Base-by-base conservation (phyloP, 2,329 filamentous ascomycete species). In the Penicillium rolfsii region DNA sequence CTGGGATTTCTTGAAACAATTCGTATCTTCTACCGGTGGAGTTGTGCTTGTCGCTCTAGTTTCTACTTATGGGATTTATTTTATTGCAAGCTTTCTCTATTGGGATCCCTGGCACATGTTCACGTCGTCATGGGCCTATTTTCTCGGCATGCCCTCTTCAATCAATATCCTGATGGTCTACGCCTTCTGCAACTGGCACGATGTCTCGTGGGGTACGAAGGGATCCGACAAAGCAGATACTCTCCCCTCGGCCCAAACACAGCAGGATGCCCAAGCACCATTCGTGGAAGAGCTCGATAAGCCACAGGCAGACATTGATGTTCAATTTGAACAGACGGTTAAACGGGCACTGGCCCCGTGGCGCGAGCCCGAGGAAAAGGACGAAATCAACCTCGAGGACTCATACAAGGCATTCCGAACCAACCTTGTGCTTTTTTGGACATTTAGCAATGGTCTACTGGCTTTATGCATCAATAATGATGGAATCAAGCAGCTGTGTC, bases 31-130 rank as follows among this genome's bases (percentile, higher is more conserved):
- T 1, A 83, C 83, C 19, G 88, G 87, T 67, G 88, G 92, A 79
- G 92, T 97, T 74, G 96, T 98, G 74, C 85, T 98, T 66, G 88
- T 98, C 65, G 93, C 94, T 6, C 82, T 98, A 64, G 86, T 93
- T 62, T 90, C 93, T 63, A 98, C 95, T 56, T 97, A 96, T 74
- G 94, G 94, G 76, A 86, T 97, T 61, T 97, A 97, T 87, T 97
- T 92, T 75, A 81, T 97, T 58, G 92, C 93, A 8, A 97, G 93
- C 7, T 96, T 98, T 85, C 80, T 98, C 77, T 98, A 98, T 81
- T 83, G 97, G 71, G 94, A 98, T 77, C 94, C 94, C 28, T 97
- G 94, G 94, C 94, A 98, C 85, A 97, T 97, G 93, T 94, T 98
- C 83, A 94, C 93, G 75, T 97, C 93, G 2, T 97, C 96, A 84